Base-by-base conservation (phyloP, 345 rosid species). In the Lepidium aucheri region DNA sequence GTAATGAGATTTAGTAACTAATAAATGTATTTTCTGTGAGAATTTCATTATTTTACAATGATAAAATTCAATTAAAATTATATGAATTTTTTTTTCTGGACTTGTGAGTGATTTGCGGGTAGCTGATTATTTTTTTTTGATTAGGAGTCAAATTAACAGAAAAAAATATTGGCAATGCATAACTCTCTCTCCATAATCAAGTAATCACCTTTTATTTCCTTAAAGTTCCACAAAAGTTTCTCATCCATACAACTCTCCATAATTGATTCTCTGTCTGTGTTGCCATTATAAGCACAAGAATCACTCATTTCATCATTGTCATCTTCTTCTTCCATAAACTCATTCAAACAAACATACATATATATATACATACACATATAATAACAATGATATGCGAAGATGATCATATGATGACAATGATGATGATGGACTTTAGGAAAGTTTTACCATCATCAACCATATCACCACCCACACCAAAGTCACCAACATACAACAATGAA, bases 391-490 rank as follows among this genome's bases (percentile, higher is more conserved):
- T 72, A 64, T 64, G 65, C 70, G 36, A 57, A 40, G 65, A 72
- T 4, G 60, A 72, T 57, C 61, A 58, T 5, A 52, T 43, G 66
- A 65, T 58, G 61, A 65, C 49, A 67, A 52, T 43, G 66, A 65
- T 58, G 61, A 65, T 57, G 72, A 35, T 66, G 77, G 72, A 73
- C 36, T 55, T 71, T 33, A 71, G 70, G 36, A 67, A 34, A 51
- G 42, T 58, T 59, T 43, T 63, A 44, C 55, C 44, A 18, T 67
- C 65, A 45, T 58, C 69, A 51, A 24, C 43, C 30, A 35, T 18
- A 17, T 54, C 43, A 35, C 30, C 60, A 7, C 34, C 74, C n/a
- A n/a, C n/a, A 33, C 67, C 67, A 40, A 59, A 41, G 18, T 70
- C 69, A 38, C 32, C 52, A 42, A 50, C 76, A 65, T 10, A n/a